Base-by-base conservation (phyloP, 345 rosid genomes). In the Alliaria petiolata region DNA sequence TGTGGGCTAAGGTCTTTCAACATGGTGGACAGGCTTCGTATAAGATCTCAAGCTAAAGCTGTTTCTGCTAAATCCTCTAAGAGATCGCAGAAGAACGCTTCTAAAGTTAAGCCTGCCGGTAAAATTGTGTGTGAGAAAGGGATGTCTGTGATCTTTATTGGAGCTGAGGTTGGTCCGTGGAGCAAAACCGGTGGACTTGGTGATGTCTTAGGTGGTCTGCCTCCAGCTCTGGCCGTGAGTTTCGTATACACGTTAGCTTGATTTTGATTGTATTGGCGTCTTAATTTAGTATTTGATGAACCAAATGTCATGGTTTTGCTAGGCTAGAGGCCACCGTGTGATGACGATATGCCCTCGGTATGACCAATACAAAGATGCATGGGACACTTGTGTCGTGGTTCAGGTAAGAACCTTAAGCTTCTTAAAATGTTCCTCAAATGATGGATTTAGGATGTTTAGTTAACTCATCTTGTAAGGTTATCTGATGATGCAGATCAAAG, bases 111-210 rank as follows among this genome's bases (percentile, higher is more conserved):
- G 39, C 22, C 68, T 59, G 43, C 62, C 0, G 81, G 82, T 44
- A 77, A 75, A 59, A 80, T 83, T 16, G 50, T 79, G n/a, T 82
- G 88, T 46, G 71, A 71, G 19, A 74, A 45, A 46, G 96, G 92
- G 53, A 85, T 86, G 89, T 70, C 67, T 45, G 5, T 89, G 39
- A 62, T 89, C 42, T 86, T 88, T 52, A 80, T 92, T 39, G 84
- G 80, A 12, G 80, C 92, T 60, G 98, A 92, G 84, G 88, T 84
- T 36, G 87, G 76, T 70, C 96, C 95, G 6, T 92, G 98, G 98
- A 84, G 95, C 75, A 92, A 92, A 81, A 88, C 96, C 45, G 98
- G 98, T 61, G 98, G 98, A 10, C 98, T 92, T 34, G 96, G 96
- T 49, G 96, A 92, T 78, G 98, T 92, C 55, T 74, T 88, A 4